Evolutionary conservation across 2,329 filamentous ascomycete genomes (phyloP).

Genomic region (Claviceps purpurea): DNA sequence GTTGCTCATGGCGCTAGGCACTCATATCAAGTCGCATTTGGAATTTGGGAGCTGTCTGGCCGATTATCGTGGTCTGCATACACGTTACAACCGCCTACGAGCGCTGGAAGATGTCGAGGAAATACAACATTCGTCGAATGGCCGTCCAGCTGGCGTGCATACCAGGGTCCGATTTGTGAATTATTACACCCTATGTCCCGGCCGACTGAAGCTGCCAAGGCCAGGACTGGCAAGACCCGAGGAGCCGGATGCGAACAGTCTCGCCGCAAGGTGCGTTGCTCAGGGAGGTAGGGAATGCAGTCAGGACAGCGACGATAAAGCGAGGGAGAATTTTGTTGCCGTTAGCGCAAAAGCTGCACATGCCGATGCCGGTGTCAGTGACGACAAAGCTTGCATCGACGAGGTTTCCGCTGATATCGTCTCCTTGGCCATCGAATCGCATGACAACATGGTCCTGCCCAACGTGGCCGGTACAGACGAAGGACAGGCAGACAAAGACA

Average conservation of each 20-base stretch:
- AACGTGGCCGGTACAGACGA: not conserved
- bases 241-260: not conserved
- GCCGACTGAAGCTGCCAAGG: constrained; percentile 41
- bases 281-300: not conserved
- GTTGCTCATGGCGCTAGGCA: constrained; percentile 54
- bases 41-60: constrained; percentile 74
- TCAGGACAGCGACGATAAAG: not conserved
- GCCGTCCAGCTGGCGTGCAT: constrained; percentile 13
- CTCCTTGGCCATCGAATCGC: not conserved
- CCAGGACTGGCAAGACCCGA: not conserved
- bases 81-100: constrained; percentile 55
- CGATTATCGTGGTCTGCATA: constrained; percentile 57
- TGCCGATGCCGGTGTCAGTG: not conserved
- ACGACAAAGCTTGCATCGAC: not conserved
- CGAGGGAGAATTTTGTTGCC: too few relatives aligned
- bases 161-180: constrained; percentile 67
- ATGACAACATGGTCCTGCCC: not conserved
- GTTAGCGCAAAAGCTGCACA: not conserved
- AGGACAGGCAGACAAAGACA: not conserved
- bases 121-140: constrained; percentile 16
- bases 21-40: constrained; percentile 65
- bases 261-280: not conserved
- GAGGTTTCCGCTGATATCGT: not conserved
- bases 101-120: constrained; percentile 60
- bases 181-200: constrained; percentile 80